Evolutionary conservation across 805 yeast genomes (phyloP), one percentile per base, ranked within the genome.

Genomic region (Hemisphaericaspora nanyangensis): DNA sequence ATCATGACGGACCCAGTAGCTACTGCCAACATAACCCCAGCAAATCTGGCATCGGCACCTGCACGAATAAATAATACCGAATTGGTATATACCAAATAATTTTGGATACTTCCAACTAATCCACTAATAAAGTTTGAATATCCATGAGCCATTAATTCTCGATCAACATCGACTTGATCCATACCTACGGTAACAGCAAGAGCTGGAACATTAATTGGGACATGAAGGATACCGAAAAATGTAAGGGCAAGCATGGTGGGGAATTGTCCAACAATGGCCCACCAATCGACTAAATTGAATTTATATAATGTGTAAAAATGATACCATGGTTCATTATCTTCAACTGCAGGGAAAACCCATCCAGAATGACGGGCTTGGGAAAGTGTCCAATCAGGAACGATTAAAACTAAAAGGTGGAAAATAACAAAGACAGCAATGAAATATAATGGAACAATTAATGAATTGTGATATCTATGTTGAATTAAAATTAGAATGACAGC

Each of bases 161-260:
- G 74, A 60, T 93, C 95, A 29, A 93, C 95, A 56, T 90, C 95
- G 48, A 85, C 78, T 40, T 82, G 81, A 59, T 85, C 93, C 75
- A 85, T 82, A 3, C 87, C 86, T 1, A 87, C 76, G 5, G 95
- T 84, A 13, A 90, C 93, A 0, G 98, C 97, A 34, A 93, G 70
- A 0, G 99, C 98, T 1, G 99, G 99, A 11, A 93, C 97, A 57
- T 93, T 93, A 44, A 93, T 93, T 4, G 99, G 99, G 8, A 93
- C 99, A 53, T 93, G 99, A 39, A 93, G 65, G 29, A 93, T 84
- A 10, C 99, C 99, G 54, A 93, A 93, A 56, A 93, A 93, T 0
- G 98, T 90, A 47, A 93, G 69, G 0, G 99, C 99, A 39, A 91
- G 64, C 96, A 93, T 93, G 2, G 95, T 84, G 5, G 99, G 99